These are phyloP conservation scores for Trichoderma hamatum DNA, from an alignment of 2,329 filamentous ascomycete genomes.

Conservation along the genomic window DNA sequence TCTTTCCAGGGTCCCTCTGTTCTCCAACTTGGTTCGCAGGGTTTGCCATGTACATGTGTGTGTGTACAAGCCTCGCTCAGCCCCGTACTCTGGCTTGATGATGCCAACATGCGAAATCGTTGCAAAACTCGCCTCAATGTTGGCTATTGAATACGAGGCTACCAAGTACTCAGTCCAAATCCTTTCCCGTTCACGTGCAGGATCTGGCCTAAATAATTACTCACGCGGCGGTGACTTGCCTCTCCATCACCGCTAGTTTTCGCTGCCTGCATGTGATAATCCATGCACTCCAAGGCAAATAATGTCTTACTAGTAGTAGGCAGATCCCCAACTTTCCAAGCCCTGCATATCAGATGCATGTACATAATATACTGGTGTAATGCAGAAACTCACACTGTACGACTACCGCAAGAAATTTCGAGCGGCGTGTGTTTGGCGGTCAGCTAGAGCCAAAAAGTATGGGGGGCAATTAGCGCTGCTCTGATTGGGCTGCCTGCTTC, in stretches of 20 bases:
- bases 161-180: not conserved
- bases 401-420: not conserved
- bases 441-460: not conserved
- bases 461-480: constrained; percentile 3
- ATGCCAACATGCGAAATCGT: not conserved
- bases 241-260: not conserved
- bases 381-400: not conserved
- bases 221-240: not conserved
- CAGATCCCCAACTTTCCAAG: not conserved
- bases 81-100: not conserved
- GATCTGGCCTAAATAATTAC: not conserved
- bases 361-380: not conserved
- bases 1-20: not conserved
- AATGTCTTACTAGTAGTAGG: no score
- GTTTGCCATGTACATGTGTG: not conserved
- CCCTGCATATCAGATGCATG: not conserved
- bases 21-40: constrained; percentile 1
- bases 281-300: not conserved
- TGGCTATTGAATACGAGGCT: not conserved
- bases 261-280: constrained; percentile 12
- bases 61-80: not conserved
- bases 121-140: not conserved
- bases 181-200: not conserved
- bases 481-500: constrained; percentile 10
- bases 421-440: constrained; percentile 4